Evolutionary conservation across 1,139 yeast species (phyloP).

Genomic region (Pichia cactophila): DNA sequence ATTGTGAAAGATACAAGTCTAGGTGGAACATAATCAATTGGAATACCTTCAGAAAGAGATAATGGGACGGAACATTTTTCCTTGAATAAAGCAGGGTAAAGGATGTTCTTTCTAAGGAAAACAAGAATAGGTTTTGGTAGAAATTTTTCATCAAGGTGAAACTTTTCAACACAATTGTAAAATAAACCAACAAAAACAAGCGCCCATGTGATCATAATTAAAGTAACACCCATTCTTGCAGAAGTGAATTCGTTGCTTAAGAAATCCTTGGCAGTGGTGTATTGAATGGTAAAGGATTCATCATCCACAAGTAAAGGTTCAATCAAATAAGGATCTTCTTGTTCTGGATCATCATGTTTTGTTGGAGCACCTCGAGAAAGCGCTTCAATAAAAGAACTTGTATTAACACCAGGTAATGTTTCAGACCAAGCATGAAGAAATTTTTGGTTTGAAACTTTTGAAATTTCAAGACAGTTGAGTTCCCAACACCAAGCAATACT

Average conservation of each 20-base stretch:
- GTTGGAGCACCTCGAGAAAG: neutral
- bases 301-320: constrained; percentile 2
- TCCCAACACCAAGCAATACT: constrained; percentile 7
- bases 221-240: constrained; percentile 7
- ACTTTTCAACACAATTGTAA: constrained; percentile 5
- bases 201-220: constrained; percentile 11
- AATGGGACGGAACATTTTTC: constrained; percentile 9
- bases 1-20: constrained; percentile 47
- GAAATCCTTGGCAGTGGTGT: constrained; percentile 2
- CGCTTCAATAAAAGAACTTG: constrained; percentile 1
- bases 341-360: neutral
- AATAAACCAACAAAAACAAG: constrained; percentile 6
- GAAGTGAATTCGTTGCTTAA: constrained; percentile 1
- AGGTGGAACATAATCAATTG: constrained; percentile 39
- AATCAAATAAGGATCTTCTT: neutral
- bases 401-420: neutral
- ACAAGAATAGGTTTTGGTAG: constrained; percentile 1
- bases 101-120: constrained; percentile 6
- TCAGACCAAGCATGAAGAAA: neutral
- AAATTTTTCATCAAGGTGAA: constrained; percentile 4
- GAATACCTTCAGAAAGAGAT: constrained; percentile 1
- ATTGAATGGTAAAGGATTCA: neutral
- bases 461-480: neutral
- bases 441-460: neutral
- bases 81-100: constrained; percentile 9